Base-by-base conservation (phyloP, 495 filamentous ascomycete species). In the Hypoxylon fragiforme region DNA sequence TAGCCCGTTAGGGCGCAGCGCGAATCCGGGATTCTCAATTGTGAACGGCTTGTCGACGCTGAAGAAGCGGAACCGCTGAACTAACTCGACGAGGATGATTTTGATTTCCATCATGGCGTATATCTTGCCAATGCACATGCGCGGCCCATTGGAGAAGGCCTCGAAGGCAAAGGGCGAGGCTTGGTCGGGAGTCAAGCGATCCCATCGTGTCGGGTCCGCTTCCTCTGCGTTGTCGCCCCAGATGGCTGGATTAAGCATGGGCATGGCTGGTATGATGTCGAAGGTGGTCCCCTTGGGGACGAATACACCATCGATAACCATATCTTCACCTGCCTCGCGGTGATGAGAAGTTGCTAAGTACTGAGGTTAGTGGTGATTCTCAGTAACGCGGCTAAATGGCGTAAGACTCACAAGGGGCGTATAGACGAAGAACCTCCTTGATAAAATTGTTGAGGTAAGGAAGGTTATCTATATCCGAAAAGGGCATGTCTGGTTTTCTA, bases 371-470 rank as follows among this genome's bases (percentile, higher is more conserved):
- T 18, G 26, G n/a, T 28, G 24, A 28, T 28, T 28, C n/a, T n/a
- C n/a, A n/a, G n/a, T n/a, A n/a, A n/a, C n/a, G 13, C 31, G 3
- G 35, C 11, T 22, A 20, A 2, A 24, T 20, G 0, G 31, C 31
- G n/a, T 3, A 14, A 24, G 12, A 49, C 49, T 40, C 40, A 50
- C 48, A 48, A 13, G 72, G 68, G 7, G 65, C 62, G 34, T 60
- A 62, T 7, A 69, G 36, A 3, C 73, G 65, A 3, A 74, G 54
- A 6, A 67, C 56, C 36, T 76, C 72, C 7, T 38, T 54, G 3
- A 62, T 40, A 21, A 74, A 63, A 13, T 68, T 66, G 37, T 66
- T 52, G 3, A 74, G 66, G 30, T 70, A 73, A 11, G 51, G 54
- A n/a, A 75, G 47, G 21, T 19, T 16, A n/a, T 71, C 70, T 19